phyloP scores from a whole-genome alignment of 257 asterid species.

The Solanum chiquidenum region DNA sequence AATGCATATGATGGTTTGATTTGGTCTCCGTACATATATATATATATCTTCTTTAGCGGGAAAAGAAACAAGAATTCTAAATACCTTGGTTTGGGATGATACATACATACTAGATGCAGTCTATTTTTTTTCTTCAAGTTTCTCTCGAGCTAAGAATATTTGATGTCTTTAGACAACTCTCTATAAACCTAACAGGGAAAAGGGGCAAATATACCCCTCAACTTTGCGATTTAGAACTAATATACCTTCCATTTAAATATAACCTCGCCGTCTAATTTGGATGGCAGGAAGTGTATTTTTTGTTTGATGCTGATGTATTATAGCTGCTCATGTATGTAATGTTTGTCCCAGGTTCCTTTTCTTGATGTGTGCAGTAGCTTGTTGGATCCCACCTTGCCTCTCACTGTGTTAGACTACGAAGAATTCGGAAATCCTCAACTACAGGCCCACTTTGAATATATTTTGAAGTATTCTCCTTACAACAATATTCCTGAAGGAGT shows the following conservation, averaged over 20 bases:
- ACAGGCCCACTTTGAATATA: conserved; percentile 36
- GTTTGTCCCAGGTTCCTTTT: conserved; percentile 63
- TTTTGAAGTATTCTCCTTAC: conserved; percentile 72
- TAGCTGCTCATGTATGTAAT: not conserved
- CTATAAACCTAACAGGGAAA: not conserved
- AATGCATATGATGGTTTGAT: not conserved
- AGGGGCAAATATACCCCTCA: not conserved
- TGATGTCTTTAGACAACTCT: not conserved
- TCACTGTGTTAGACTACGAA: conserved; percentile 75
- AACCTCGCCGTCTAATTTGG: not conserved
- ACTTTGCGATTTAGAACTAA: not conserved
- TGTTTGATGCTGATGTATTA: not conserved
- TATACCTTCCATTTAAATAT: not conserved
- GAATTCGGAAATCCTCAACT: conserved; percentile 82
- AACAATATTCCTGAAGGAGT: conserved; percentile 53
- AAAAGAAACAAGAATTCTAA: not conserved
- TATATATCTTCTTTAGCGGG: not conserved
- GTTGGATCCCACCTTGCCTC: conserved; percentile 72
- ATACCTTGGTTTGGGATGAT: not conserved
- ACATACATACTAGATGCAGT: not conserved
- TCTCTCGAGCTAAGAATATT: not conserved
- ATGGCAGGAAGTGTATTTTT: not conserved
- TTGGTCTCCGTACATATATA: not conserved
- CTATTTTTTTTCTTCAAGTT: not conserved
- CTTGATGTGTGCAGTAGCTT: conserved; percentile 76